phyloP scores from a whole-genome alignment of 1,139 yeast genomes.

The Candida sp. region DNA sequence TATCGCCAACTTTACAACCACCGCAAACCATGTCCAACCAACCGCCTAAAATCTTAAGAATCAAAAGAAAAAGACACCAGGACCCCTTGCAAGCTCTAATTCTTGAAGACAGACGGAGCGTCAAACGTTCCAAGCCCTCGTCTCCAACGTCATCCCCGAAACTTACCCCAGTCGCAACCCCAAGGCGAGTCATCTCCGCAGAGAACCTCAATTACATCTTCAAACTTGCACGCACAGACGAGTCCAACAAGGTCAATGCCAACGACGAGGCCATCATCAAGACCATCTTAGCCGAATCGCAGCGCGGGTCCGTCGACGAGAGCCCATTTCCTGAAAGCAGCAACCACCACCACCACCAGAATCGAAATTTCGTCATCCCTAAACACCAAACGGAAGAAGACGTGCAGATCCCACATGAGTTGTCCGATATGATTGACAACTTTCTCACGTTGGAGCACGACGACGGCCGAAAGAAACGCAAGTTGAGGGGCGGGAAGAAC shows the following conservation, averaged over 20 bases:
- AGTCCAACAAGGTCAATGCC: slow-evolving; percentile 20
- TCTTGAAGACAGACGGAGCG: slow-evolving; percentile 38
- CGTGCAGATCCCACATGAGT: slow-evolving; percentile 54
- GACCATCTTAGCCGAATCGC: slow-evolving; percentile 16
- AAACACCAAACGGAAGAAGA: slow-evolving; percentile 44
- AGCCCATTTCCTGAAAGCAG: slow-evolving; percentile 3
- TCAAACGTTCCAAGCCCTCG: slow-evolving; percentile 50
- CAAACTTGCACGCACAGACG: slow-evolving; percentile 69
- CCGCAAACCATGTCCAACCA: slow-evolving; percentile 9
- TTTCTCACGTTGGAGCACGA: slow-evolving; percentile 36
- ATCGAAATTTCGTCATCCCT: slow-evolving; percentile 39
- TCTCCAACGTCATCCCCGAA: slow-evolving; percentile 31
- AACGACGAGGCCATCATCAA: slow-evolving; percentile 24
- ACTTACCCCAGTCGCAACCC: slow-evolving; percentile 21
- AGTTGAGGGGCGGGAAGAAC: slow-evolving; percentile 8
- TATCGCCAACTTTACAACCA: too few relatives aligned
- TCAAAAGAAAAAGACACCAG: slow-evolving; percentile 84
- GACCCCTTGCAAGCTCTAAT: slow-evolving; percentile 85
- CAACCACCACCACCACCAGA: slow-evolving; percentile 1
- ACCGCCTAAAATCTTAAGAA: slow-evolving; percentile 69
- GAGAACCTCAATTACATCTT: slow-evolving; percentile 42
- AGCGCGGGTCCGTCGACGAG: slow-evolving; percentile 4
- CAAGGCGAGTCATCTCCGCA: slow-evolving; percentile 13
- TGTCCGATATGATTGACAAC: slow-evolving; percentile 69
- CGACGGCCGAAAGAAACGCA: slow-evolving; percentile 7